Percentiles rank a stretch among this genome's conserved stretches.
Evolutionary conservation across 2,329 filamentous ascomycete species (phyloP).

Genomic region (Chaetoscypha palmicola): DNA sequence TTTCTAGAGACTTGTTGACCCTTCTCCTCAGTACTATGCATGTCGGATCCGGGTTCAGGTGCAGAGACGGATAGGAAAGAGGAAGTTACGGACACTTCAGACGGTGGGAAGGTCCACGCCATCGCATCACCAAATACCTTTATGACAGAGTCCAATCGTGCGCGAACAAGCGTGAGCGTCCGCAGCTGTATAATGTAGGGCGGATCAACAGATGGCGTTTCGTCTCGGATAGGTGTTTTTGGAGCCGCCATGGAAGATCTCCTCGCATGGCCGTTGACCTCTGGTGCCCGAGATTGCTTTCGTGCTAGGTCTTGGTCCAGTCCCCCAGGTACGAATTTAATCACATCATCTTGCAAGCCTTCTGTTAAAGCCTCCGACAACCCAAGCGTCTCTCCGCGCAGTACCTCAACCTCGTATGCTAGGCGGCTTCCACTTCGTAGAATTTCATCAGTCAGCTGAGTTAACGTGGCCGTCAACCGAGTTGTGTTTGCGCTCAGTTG

Average conservation of each 20-base stretch:
- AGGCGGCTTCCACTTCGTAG: slow-evolving; percentile 79
- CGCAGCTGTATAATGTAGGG: slow-evolving; percentile 71
- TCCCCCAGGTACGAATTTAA: slow-evolving; percentile 58
- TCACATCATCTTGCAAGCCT: slow-evolving; percentile 62
- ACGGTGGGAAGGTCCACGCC: slow-evolving; percentile 88
- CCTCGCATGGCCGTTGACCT: slow-evolving; percentile 22
- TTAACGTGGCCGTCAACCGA: slow-evolving; percentile 71
- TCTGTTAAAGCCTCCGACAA: slow-evolving; percentile 73
- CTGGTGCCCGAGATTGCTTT: slow-evolving; percentile 21
- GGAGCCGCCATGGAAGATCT: slow-evolving; percentile 20
- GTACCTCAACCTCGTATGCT: slow-evolving; percentile 88
- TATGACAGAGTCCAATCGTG: slow-evolving; percentile 82
- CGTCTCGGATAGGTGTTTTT: slow-evolving; percentile 24
- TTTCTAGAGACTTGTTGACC: slow-evolving; percentile 72
- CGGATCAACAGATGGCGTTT: slow-evolving; percentile 41
- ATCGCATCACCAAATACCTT: slow-evolving; percentile 91
- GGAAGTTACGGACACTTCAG: slow-evolving; percentile 74
- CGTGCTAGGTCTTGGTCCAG: slow-evolving; percentile 24
- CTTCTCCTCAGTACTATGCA: slow-evolving; percentile 73
- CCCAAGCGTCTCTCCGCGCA: slow-evolving; percentile 81
- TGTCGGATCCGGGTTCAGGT: slow-evolving; percentile 61
- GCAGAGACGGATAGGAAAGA: slow-evolving; percentile 87
- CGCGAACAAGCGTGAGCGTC: slow-evolving; percentile 73
- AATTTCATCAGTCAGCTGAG: slow-evolving; percentile 90
- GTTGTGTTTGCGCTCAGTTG: slow-evolving; percentile 85